phyloP scores from a whole-genome alignment of 345 rosid genomes.

The Chamaenerion angustifolium region DNA sequence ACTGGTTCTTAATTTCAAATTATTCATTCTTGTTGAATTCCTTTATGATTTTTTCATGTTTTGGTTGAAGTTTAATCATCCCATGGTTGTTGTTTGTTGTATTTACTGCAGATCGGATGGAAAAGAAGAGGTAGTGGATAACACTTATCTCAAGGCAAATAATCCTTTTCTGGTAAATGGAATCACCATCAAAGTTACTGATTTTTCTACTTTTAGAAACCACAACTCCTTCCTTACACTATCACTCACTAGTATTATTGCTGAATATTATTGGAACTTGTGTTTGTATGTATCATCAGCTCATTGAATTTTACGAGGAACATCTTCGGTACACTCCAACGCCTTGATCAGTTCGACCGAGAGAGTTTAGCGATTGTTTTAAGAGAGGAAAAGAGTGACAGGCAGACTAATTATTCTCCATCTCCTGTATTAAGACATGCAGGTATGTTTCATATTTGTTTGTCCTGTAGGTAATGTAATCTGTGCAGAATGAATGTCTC shows the following conservation, averaged over 20 bases:
- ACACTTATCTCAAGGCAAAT: slow-evolving; percentile 69
- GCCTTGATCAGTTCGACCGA: not conserved
- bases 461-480: no score
- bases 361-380: no score
- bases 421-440: no score
- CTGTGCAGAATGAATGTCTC: no score
- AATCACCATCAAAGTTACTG: not conserved
- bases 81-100: not conserved
- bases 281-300: slow-evolving; percentile 20
- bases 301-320: slow-evolving; percentile 86
- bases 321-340: slow-evolving; percentile 66
- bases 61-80: not conserved
- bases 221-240: not conserved
- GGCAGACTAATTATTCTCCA: no score
- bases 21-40: not conserved
- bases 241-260: no score
- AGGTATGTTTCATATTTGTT: no score
- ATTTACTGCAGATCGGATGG: slow-evolving; percentile 73
- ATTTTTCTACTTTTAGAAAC: not conserved
- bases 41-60: not conserved
- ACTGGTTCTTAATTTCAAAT: no score
- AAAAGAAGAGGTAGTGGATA: slow-evolving; percentile 70
- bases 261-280: no score
- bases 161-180: slow-evolving; percentile 73
- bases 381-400: no score